Conservation (phyloP, 257 asterid genomes). For the Primulina tabacum region DNA sequence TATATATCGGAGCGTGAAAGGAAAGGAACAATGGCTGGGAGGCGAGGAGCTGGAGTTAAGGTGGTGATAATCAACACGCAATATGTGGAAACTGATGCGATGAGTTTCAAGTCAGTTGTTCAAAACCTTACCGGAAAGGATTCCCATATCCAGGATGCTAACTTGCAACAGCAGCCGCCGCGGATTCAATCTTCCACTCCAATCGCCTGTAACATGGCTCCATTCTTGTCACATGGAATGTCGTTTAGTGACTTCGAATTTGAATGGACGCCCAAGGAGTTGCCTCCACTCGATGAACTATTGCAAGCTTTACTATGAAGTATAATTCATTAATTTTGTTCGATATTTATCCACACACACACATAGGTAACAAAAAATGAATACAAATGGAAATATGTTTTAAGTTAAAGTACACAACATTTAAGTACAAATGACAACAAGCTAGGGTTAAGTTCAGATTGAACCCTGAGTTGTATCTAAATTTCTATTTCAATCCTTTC, state of each 20-base stretch:
- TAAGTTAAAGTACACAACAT: too few relatives aligned
- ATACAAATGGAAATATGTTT: too few relatives aligned
- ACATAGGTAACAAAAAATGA: too few relatives aligned
- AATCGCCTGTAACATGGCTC: not conserved
- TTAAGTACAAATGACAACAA: too few relatives aligned
- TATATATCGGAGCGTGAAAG: too few relatives aligned
- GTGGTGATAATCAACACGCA: constrained; percentile 63
- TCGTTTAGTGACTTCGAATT: constrained; percentile 23
- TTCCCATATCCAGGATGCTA: not conserved
- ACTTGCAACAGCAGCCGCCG: not conserved
- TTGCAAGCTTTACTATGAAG: constrained; percentile 27
- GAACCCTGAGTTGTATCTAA: too few relatives aligned
- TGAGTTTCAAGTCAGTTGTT: constrained; percentile 68
- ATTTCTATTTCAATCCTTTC: too few relatives aligned
- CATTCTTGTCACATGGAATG: constrained; percentile 2
- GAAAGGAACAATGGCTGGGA: not conserved
- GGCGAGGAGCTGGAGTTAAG: constrained; percentile 31
- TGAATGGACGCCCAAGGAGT: constrained; percentile 30
- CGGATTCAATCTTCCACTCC: not conserved
- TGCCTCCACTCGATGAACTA: constrained; percentile 44
- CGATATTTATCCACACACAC: too few relatives aligned
- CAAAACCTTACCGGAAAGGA: constrained; percentile 68
- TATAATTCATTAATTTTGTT: too few relatives aligned
- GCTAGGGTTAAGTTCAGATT: too few relatives aligned
- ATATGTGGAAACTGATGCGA: constrained; percentile 56